Percentiles rank a stretch among this genome's conserved stretches.
These are phyloP conservation scores for Elymus sibiricus DNA, from an alignment of 176 grass and related monocot genomes.

Conservation along the genomic window DNA sequence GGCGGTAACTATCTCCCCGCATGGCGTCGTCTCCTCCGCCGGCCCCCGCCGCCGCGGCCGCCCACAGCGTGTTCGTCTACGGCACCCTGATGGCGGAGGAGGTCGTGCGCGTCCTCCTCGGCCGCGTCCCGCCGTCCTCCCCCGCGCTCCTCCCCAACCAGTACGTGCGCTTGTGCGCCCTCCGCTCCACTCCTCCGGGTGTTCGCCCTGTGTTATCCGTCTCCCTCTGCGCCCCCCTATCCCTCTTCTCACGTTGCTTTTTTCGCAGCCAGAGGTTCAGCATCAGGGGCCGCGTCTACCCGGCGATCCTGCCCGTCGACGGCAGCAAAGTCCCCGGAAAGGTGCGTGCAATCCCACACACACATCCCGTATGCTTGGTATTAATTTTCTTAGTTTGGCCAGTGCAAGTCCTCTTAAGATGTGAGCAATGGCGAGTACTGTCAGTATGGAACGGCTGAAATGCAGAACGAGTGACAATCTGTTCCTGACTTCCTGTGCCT, in stretches of 20 bases:
- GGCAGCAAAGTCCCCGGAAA: constrained; percentile 50
- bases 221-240: neutral
- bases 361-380: neutral
- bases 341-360: constrained; percentile 22
- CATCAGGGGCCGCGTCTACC: constrained; percentile 77
- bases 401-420: neutral
- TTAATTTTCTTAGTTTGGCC: neutral
- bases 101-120: constrained; percentile 60
- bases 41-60: neutral
- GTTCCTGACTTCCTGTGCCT: neutral
- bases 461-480: neutral
- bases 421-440: neutral
- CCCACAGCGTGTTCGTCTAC: constrained; percentile 81
- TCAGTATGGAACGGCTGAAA: neutral
- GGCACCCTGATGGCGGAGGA: constrained; percentile 79
- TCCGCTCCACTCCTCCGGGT: neutral
- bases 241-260: neutral
- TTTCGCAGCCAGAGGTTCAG: constrained; percentile 62
- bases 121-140: constrained; percentile 53
- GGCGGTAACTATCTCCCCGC: neutral
- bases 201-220: neutral
- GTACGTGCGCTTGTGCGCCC: neutral
- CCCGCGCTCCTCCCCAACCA: constrained; percentile 51
- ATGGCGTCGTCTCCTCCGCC: neutral
- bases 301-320: constrained; percentile 64